Base-by-base conservation (phyloP, 2,329 filamentous ascomycete species). In the Volutella citrinella region DNA sequence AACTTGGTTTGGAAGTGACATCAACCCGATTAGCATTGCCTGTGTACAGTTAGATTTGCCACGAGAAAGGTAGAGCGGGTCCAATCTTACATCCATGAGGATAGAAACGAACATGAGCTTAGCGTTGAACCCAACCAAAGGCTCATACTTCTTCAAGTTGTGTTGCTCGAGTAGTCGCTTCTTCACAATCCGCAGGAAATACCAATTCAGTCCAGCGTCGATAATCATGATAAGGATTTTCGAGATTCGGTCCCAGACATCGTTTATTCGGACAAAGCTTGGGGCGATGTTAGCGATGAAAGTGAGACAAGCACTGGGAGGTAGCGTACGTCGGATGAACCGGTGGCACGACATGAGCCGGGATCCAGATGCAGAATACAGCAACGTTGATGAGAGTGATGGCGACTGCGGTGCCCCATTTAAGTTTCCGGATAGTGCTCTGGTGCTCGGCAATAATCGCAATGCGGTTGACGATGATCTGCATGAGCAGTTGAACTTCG, bases 391-490 rank as follows among this genome's bases (percentile, higher is more conserved):
- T 68, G 10, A 55, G 19, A 2, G 65, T 69, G 31, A 77, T 72
- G 4, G 69, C 12, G 1, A 54, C 23, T 1, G 69, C 59, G 1
- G 66, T 66, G 1, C 60, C 60, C 67, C 66, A 72, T 56, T 76
- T 75, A 17, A 77, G 43, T 11, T 46, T 54, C 0, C 31, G 16
- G 7, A 68, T 61, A 3, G 61, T 64, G 1, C 45, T 51, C 16
- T 55, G 56, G 26, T 65, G 55, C 11, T 69, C 62, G 10, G 67
- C 60, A 21, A 76, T 66, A 23, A 77, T 62, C 0, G 65, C 61
- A 15, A 75, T 68, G 32, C 73, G 65, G 44, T 76, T 76, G 50
- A 75, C 67, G 43, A 76, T 74, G 28, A 77, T 76, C 43, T 76
- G 71, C 56, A 75, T 64, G 3, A 76, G 46, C 3, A 74, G 55